Evolutionary conservation across 352 stramenopile genomes (phyloP).

Genomic region (Vaucheria bursata): DNA sequence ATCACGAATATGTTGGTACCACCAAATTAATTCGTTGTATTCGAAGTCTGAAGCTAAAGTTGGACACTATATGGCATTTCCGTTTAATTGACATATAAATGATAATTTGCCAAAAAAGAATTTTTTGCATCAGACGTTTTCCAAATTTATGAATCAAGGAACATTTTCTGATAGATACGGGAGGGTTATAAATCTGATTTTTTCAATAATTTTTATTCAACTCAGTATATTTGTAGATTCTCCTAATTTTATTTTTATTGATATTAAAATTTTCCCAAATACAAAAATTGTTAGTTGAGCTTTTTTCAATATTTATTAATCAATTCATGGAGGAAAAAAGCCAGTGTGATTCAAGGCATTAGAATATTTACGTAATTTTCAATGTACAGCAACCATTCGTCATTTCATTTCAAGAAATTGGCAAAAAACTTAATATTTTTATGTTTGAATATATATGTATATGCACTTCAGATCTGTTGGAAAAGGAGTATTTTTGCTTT

Average conservation of each 20-base stretch:
- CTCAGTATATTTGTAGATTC: no score
- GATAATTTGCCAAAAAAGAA: neutral
- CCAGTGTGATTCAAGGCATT: neutral
- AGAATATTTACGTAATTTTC: neutral
- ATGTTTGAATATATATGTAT: neutral
- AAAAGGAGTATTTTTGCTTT: slow-evolving; percentile 89
- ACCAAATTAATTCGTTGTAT: neutral
- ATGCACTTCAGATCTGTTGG: slow-evolving; percentile 59
- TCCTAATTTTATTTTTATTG: no score
- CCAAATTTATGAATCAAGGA: no score
- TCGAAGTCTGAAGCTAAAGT: neutral
- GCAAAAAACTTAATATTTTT: neutral
- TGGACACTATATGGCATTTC: neutral
- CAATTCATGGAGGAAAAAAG: neutral
- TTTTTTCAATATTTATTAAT: neutral
- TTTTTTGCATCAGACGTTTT: neutral
- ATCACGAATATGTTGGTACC: neutral
- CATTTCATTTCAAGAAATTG: neutral
- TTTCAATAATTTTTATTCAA: no score
- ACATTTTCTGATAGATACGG: no score
- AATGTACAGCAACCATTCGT: neutral
- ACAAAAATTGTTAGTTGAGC: no score
- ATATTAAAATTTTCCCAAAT: no score
- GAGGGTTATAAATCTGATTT: no score
- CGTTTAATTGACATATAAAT: neutral